These are phyloP conservation scores for Metschnikowia proteae DNA, from an alignment of 805 yeast species.

Conservation along the genomic window DNA sequence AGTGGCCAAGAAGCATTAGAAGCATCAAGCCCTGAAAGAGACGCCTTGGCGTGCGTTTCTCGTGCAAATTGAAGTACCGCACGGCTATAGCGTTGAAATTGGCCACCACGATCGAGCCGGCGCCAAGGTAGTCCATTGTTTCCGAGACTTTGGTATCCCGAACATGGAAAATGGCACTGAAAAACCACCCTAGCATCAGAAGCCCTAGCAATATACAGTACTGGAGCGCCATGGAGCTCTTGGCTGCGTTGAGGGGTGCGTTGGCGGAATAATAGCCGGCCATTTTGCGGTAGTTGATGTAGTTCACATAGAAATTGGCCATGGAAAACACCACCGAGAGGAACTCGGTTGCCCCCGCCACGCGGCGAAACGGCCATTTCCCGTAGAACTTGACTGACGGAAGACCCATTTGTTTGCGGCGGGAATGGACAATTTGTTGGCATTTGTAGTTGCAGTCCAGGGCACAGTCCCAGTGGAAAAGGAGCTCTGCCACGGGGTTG, in stretches of 20 bases:
- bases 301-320: conserved; percentile 35
- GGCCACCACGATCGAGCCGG: conserved; percentile 33
- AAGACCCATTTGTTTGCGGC: conserved; percentile 17
- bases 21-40: conserved; percentile 20
- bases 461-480: conserved; percentile 33
- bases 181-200: conserved; percentile 35
- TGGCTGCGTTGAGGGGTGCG: conserved; percentile 13
- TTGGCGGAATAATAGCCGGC: conserved; percentile 23
- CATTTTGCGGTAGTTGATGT: conserved; percentile 26
- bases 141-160: conserved; percentile 38
- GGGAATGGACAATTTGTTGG: conserved; percentile 31
- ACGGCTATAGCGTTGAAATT: conserved; percentile 34
- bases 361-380: conserved; percentile 41
- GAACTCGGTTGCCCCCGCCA: conserved; percentile 36
- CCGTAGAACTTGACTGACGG: conserved; percentile 40
- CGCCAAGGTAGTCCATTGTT: conserved; percentile 41
- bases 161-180: conserved; percentile 36
- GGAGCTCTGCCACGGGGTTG: conserved; percentile 17
- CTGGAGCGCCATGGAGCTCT: conserved; percentile 27
- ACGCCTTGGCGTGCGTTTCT: conserved; percentile 8
- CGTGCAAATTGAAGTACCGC: conserved; percentile 27
- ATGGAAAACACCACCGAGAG: conserved; percentile 33
- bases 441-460: conserved; percentile 40
- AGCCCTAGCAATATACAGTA: conserved; percentile 26
- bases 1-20: conserved; percentile 24